Evolutionary conservation across 106 monocot species (phyloP).

Genomic region (Dendrobium catenatum): DNA sequence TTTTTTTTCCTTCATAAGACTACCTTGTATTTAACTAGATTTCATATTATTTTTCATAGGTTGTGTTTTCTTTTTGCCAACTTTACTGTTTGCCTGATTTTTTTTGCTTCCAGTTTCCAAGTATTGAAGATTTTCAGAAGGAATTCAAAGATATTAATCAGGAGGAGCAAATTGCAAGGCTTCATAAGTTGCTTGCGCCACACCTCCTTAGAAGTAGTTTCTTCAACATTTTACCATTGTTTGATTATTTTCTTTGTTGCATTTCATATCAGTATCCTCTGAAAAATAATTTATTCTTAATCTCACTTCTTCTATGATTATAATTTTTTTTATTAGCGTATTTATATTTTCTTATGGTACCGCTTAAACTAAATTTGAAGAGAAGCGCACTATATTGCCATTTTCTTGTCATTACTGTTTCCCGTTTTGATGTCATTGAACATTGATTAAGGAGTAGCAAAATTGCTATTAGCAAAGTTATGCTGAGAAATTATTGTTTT

Average conservation of each 20-base stretch:
- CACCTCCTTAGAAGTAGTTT: conserved; percentile 90
- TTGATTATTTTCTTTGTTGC: background rate
- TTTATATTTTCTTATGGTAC: background rate
- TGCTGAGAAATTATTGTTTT: conserved; percentile 1
- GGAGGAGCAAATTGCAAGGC: conserved; percentile 91
- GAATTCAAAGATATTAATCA: conserved; percentile 98
- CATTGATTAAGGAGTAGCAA: background rate
- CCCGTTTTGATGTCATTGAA: background rate
- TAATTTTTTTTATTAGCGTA: background rate
- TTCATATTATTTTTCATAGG: background rate
- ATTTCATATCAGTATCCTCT: background rate
- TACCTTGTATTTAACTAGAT: background rate
- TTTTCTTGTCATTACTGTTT: background rate
- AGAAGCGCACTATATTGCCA: background rate
- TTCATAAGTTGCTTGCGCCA: conserved; percentile 92
- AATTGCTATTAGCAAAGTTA: background rate
- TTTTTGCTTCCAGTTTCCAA: conserved; percentile 57
- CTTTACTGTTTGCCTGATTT: background rate
- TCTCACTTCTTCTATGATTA: background rate
- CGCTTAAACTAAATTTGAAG: background rate
- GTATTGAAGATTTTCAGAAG: conserved; percentile 87
- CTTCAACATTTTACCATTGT: background rate
- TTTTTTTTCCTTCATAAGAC: background rate
- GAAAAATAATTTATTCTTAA: background rate
- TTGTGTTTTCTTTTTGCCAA: background rate